Evolutionary conservation across 2,329 filamentous ascomycete genomes (phyloP).

Genomic region (Paraconiothyrium sp.): DNA sequence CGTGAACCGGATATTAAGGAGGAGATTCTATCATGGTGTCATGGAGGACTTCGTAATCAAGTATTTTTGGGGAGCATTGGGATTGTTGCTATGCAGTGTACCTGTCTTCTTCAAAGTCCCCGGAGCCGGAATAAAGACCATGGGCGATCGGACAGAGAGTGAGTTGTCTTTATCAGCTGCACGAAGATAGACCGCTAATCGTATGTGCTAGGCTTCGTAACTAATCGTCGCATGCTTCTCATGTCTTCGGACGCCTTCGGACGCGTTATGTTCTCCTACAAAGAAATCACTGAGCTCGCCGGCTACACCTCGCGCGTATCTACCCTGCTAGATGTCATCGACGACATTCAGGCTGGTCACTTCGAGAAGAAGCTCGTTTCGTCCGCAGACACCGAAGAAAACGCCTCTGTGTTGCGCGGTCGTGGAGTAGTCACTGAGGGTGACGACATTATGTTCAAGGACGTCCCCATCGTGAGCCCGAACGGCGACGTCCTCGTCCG

Average conservation of each 20-base stretch:
- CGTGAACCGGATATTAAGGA: slow-evolving; percentile 91
- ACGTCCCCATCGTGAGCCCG: slow-evolving; percentile 95
- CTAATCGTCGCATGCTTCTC: slow-evolving; percentile 89
- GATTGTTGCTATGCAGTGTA: slow-evolving; percentile 89
- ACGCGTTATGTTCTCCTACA: slow-evolving; percentile 92
- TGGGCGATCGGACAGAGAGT: slow-evolving; percentile 75
- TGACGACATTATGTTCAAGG: slow-evolving; percentile 81
- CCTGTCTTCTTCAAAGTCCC: slow-evolving; percentile 96
- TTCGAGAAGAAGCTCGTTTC: slow-evolving; percentile 98
- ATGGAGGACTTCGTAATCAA: slow-evolving; percentile 99
- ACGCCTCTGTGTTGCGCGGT: slow-evolving; percentile 82
- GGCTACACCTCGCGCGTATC: slow-evolving; percentile 95
- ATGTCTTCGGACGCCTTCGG: slow-evolving; percentile 96
- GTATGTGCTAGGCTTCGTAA: slow-evolving; percentile 75
- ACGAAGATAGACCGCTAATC: slow-evolving; percentile 18
- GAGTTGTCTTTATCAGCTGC: slow-evolving; percentile 34
- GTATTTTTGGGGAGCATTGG: slow-evolving; percentile 97
- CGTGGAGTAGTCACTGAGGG: slow-evolving; percentile 86
- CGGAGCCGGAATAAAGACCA: slow-evolving; percentile 63
- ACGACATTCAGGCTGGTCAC: slow-evolving; percentile 86
- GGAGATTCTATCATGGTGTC: slow-evolving; percentile 95
- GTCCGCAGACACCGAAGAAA: slow-evolving; percentile 81
- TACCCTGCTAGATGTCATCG: slow-evolving; percentile 89
- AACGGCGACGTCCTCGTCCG: slow-evolving; percentile 93
- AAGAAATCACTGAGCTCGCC: slow-evolving; percentile 94